Conservation (phyloP, 352 stramenopile species). For the Phytophthora colocasiae region DNA sequence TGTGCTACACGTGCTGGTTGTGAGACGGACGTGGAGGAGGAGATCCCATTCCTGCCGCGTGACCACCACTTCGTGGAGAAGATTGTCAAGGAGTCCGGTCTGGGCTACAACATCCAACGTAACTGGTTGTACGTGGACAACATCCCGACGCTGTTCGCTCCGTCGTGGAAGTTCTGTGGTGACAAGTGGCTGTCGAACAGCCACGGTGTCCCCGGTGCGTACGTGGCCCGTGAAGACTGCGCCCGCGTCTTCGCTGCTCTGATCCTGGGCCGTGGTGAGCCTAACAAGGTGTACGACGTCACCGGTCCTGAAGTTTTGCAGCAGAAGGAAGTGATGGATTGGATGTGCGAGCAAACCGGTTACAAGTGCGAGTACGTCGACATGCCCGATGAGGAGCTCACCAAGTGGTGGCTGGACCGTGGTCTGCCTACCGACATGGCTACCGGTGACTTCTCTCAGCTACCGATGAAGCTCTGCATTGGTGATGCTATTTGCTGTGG, state of each 20-base stretch:
- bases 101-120: slow-evolving; percentile 38
- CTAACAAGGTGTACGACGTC: slow-evolving; percentile 36
- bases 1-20: slow-evolving; percentile 35
- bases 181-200: slow-evolving; percentile 36
- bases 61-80: slow-evolving; percentile 39
- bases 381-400: slow-evolving; percentile 36
- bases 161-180: slow-evolving; percentile 36
- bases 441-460: slow-evolving; percentile 33
- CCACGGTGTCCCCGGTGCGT: slow-evolving; percentile 15
- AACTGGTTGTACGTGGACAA: slow-evolving; percentile 37
- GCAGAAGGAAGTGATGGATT: slow-evolving; percentile 39
- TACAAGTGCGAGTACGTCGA: slow-evolving; percentile 42
- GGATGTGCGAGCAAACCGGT: slow-evolving; percentile 27
- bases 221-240: slow-evolving; percentile 19
- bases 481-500: slow-evolving; percentile 35
- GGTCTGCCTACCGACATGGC: slow-evolving; percentile 30
- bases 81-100: slow-evolving; percentile 20
- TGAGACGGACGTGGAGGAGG: slow-evolving; percentile 24
- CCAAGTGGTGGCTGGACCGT: slow-evolving; percentile 31
- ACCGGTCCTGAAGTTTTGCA: slow-evolving; percentile 27
- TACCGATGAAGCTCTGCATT: slow-evolving; percentile 39
- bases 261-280: slow-evolving; percentile 29
- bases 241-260: slow-evolving; percentile 25
- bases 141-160: slow-evolving; percentile 36
- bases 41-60: slow-evolving; percentile 30